These are phyloP conservation scores for Colletotrichum trifolii DNA, from an alignment of 2,329 filamentous ascomycete species.

Conservation along the genomic window DNA sequence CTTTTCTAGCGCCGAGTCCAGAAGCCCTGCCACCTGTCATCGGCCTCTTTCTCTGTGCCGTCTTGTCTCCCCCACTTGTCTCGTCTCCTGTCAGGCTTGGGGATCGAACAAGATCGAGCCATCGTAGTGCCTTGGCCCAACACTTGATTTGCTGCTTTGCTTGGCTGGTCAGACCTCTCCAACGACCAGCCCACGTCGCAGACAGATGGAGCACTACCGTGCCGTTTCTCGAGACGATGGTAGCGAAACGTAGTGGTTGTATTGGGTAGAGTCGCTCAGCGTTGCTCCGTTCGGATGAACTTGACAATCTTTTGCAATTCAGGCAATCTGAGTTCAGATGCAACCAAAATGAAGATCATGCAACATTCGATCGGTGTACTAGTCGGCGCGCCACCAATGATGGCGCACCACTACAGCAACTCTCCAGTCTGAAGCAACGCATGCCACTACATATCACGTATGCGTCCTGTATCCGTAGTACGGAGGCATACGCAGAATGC, in stretches of 20 bases:
- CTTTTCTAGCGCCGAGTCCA: slow-evolving; percentile 14
- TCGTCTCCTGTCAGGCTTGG: background rate
- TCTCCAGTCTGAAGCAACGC: no score
- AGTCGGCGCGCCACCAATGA: background rate
- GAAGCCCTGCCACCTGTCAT: slow-evolving; percentile 9
- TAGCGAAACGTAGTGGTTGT: background rate
- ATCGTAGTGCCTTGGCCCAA: background rate
- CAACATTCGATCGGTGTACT: slow-evolving; percentile 21
- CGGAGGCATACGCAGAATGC: background rate
- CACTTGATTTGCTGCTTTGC: background rate
- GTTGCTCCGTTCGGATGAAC: slow-evolving; percentile 9
- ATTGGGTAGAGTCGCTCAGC: no score
- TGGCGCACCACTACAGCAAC: background rate
- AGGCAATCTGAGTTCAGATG: slow-evolving; percentile 6
- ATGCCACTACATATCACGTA: no score
- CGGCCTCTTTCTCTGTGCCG: no score
- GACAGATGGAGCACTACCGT: slow-evolving; percentile 6
- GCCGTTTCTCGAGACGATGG: background rate
- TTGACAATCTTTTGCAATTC: slow-evolving; percentile 9
- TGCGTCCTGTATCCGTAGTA: background rate
- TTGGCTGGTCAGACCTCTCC: slow-evolving; percentile 5
- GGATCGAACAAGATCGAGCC: no score
- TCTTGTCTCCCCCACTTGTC: background rate
- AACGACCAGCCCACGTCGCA: slow-evolving; percentile 10
- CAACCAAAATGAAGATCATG: slow-evolving; percentile 29